Conservation (phyloP, 129 eudicot genomes). For the Dittrichia graveolens region DNA sequence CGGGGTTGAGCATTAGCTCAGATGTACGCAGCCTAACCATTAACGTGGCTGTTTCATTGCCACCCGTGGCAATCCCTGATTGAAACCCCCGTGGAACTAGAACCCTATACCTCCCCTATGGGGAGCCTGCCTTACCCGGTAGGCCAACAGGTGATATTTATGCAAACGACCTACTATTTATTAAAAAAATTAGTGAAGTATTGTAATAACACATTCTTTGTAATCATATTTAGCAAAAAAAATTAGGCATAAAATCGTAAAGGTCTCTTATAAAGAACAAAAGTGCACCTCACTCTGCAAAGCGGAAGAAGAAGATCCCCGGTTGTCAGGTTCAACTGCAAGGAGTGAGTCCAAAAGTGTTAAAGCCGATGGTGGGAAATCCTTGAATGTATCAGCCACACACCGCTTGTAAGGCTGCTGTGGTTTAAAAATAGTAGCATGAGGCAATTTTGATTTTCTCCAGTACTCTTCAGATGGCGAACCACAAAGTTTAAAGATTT, state of each 20-base stretch:
- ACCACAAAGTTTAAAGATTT: slow-evolving; percentile 85
- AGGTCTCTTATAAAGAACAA: neutral
- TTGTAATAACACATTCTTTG: too few species aligned
- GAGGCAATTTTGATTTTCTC: slow-evolving; percentile 67
- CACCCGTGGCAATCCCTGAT: too few species aligned
- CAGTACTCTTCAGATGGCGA: slow-evolving; percentile 80
- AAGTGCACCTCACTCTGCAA: slow-evolving; percentile 62
- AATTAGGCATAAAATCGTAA: neutral
- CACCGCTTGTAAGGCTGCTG: slow-evolving; percentile 66
- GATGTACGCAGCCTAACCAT: too few species aligned
- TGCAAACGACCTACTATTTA: too few species aligned
- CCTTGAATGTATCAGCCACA: slow-evolving; percentile 59
- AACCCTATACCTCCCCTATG: too few species aligned
- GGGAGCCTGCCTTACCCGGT: too few species aligned
- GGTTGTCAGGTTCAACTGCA: slow-evolving; percentile 61
- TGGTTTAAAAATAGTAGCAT: slow-evolving; percentile 70
- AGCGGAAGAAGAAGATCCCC: slow-evolving; percentile 72
- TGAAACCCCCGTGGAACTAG: too few species aligned
- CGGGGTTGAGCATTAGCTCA: too few species aligned
- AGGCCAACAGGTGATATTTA: too few species aligned
- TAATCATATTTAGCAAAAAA: too few species aligned
- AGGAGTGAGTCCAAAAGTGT: slow-evolving; percentile 66
- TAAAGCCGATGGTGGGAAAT: slow-evolving; percentile 60
- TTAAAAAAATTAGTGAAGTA: too few species aligned
- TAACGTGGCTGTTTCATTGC: too few species aligned